These are phyloP conservation scores for Serendipita sp. DNA, from an alignment of 768 basidiomycete genomes.

Conservation along the genomic window DNA sequence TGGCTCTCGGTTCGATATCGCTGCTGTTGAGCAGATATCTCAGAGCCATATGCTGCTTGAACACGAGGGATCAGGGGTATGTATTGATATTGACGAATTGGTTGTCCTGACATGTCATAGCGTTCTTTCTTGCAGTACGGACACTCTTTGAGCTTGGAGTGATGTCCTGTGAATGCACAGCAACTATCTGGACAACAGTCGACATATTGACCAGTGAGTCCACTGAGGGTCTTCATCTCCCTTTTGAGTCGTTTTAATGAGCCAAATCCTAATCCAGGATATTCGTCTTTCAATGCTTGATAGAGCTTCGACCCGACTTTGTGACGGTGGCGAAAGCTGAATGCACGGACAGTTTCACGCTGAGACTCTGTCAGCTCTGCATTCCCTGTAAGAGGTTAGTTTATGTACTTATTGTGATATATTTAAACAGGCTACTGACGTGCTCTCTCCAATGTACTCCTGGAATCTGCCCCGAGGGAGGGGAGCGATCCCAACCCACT, in stretches of 20 bases:
- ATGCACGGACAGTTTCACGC: not conserved
- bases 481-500: no score
- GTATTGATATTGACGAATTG: slow-evolving; percentile 21
- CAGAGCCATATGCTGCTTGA: slow-evolving; percentile 14
- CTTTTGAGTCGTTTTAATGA: not conserved
- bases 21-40: slow-evolving; percentile 12
- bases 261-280: not conserved
- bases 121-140: slow-evolving; percentile 22
- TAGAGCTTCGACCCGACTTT: not conserved
- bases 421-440: no score
- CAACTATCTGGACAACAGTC: slow-evolving; percentile 32
- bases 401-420: no score
- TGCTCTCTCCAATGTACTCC: no score
- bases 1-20: slow-evolving; percentile 16
- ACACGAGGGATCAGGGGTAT: slow-evolving; percentile 26
- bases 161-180: slow-evolving; percentile 21
- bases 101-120: slow-evolving; percentile 12
- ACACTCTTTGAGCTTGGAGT: slow-evolving; percentile 18
- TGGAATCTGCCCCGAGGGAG: no score
- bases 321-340: not conserved
- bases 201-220: slow-evolving; percentile 19
- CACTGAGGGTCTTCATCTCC: slow-evolving; percentile 4
- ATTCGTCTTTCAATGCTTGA: not conserved
- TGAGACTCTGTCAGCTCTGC: not conserved
- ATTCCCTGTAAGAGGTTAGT: not conserved